These are phyloP conservation scores for Anthracocystis panici-leucophaei DNA, from an alignment of 1,284 basidiomycete species.

Conservation along the genomic window DNA sequence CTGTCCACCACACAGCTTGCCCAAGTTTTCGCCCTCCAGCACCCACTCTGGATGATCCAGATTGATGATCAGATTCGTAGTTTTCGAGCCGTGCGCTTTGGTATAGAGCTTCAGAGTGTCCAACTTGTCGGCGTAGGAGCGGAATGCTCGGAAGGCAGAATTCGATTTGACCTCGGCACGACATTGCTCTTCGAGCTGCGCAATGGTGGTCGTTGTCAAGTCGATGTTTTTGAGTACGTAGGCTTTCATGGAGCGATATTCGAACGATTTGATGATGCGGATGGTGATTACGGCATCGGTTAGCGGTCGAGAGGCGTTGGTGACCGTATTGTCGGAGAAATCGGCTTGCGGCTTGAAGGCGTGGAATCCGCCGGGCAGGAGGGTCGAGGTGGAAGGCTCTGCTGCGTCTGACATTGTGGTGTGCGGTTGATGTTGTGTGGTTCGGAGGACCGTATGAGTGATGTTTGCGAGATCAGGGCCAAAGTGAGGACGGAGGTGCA, in stretches of 20 bases:
- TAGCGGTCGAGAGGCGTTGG: constrained; percentile 78
- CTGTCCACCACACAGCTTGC: not conserved
- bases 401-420: constrained; percentile 11
- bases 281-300: constrained; percentile 86
- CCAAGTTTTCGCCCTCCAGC: constrained; percentile 34
- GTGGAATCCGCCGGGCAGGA: constrained; percentile 50
- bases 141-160: constrained; percentile 59
- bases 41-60: constrained; percentile 67
- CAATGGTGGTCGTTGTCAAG: constrained; percentile 81
- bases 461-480: too few species aligned
- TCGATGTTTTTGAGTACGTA: constrained; percentile 86
- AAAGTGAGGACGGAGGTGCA: not conserved
- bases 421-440: not conserved
- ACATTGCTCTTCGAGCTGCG: constrained; percentile 80
- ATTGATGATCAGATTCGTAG: constrained; percentile 69
- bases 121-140: constrained; percentile 45
- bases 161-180: constrained; percentile 70
- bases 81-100: constrained; percentile 91
- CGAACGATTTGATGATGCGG: constrained; percentile 94
- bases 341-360: constrained; percentile 56
- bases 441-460: not conserved
- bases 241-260: constrained; percentile 88
- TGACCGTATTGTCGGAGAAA: constrained; percentile 74
- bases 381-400: not conserved
- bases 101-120: constrained; percentile 96